Evolutionary conservation across 441 rosid genomes (phyloP), one percentile per base, ranked within the genome.

Genomic region (Raphanus hybrid): DNA sequence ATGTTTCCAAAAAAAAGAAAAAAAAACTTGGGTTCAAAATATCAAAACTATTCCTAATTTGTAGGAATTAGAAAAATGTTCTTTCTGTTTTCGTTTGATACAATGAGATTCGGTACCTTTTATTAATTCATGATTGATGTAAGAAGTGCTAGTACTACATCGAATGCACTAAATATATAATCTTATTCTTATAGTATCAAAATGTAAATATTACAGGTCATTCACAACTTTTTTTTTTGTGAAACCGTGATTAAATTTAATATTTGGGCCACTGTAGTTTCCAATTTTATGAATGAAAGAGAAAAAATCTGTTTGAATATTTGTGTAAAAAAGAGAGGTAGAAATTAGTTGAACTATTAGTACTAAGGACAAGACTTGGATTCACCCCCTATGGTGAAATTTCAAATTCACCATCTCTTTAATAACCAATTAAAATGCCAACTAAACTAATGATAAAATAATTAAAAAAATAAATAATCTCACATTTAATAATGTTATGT

Each of bases 21-120:
- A n/a, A n/a, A n/a, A n/a, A n/a, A n/a, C 35, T 41, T 16, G 59
- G 60, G 3, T 67, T 75, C 68, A 39, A 59, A 34, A 43, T 11
- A 67, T 59, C 27, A 58, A 39, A 74, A 1, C 10, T 14, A 34
- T 63, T 52, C 26, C 27, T 8, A 3, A 20, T 64, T 5, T 52
- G 66, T 20, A 64, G 70, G 67, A 64, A 16, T 4, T 15, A 5
- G 20, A 63, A 34, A 63, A 14, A 62, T 32, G 4, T 60, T 27
- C 59, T 3, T 60, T 61, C 0, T 4, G 16, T 6, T 60, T 61
- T 1, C 8, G 39, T 62, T 32, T 34, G 18, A 12, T 61, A n/a
- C 37, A n/a, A 7, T 7, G 26, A 54, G 34, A 29, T 29, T 29
- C 4, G 34, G 34, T 29, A 29, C 34, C 14, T 43, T 43, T 43